Evolutionary conservation across 345 rosid species (phyloP).

Genomic region (Psidium friedrichsthalianum): DNA sequence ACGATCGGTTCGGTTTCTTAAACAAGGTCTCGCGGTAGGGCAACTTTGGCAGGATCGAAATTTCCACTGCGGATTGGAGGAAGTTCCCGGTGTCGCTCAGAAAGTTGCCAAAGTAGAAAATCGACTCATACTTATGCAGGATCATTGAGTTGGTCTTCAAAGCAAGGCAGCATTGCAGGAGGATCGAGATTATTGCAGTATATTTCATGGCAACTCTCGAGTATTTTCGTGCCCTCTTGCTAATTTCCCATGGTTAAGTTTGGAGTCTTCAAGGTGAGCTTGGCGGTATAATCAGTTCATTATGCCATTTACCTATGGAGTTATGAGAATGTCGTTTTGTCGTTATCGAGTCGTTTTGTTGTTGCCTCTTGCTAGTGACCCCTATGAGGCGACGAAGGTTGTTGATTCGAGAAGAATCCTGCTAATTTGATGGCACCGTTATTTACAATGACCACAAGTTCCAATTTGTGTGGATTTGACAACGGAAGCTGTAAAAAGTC

Average conservation of each 20-base stretch:
- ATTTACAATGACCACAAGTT: too few species aligned
- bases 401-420: not conserved
- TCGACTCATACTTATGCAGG: constrained; percentile 27
- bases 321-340: not conserved
- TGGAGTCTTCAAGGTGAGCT: not conserved
- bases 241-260: not conserved
- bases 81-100: constrained; percentile 32
- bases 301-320: not conserved
- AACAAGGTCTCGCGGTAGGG: constrained; percentile 65
- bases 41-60: constrained; percentile 36
- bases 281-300: not conserved
- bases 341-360: not conserved
- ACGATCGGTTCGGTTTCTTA: constrained; percentile 45
- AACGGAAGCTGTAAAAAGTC: not conserved
- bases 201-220: not conserved
- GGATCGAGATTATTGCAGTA: not conserved
- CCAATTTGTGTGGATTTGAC: too few species aligned
- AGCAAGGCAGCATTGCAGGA: not conserved
- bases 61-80: constrained; percentile 37
- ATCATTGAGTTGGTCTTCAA: not conserved
- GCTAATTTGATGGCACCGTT: not conserved
- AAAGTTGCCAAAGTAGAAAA: constrained; percentile 72
- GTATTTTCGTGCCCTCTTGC: not conserved
- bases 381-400: not conserved
- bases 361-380: not conserved